Base-by-base conservation (phyloP, 805 yeast species). In the Yarrowia bubula region DNA sequence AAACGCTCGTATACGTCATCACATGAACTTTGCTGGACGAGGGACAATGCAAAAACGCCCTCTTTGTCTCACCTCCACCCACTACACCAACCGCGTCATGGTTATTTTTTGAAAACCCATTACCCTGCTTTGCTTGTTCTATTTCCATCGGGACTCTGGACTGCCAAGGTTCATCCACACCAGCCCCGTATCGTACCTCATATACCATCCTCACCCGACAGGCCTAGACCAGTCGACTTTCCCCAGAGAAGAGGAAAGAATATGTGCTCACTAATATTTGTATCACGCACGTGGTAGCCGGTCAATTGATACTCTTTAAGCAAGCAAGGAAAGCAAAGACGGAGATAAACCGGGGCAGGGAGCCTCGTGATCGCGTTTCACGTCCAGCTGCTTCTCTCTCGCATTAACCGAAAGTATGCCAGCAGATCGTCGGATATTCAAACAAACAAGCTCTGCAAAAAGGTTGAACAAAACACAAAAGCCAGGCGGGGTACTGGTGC, bases 1-100 rank as follows among this genome's bases (percentile, higher is more conserved):
- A 48, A 48, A 48, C 11, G 22, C 38, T 48, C 55, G 55, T 48
- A 48, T 48, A 48, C 11, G 41, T 17, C 55, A 48, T 48, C 55
- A 35, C 55, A 31, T 18, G n/a, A 48, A 48, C 55, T 18, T 48
- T 48, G 41, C 50, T 7, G 13, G 10, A 8, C 10, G 10, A 9
- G 13, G 13, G 13, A 35, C 38, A 14, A 8, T 28, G 35, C 32
- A 44, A 7, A 17, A 41, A 13, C 28, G 31, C 32, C 11, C 15
- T 43, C 47, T 22, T 43, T 43, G 47, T 43, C 32, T 35, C 38
- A 35, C 28, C 28, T 22, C 28, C 28, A 22, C 28, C 38, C 38
- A 35, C 38, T 35, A 10, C 10, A 4, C 38, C 38, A 35, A 35
- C 28, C 28, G 28, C 13, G 38, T 35, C 38, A 35, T 11, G 38